phyloP scores from a whole-genome alignment of 345 rosid species.

The Syzygium jambos region DNA sequence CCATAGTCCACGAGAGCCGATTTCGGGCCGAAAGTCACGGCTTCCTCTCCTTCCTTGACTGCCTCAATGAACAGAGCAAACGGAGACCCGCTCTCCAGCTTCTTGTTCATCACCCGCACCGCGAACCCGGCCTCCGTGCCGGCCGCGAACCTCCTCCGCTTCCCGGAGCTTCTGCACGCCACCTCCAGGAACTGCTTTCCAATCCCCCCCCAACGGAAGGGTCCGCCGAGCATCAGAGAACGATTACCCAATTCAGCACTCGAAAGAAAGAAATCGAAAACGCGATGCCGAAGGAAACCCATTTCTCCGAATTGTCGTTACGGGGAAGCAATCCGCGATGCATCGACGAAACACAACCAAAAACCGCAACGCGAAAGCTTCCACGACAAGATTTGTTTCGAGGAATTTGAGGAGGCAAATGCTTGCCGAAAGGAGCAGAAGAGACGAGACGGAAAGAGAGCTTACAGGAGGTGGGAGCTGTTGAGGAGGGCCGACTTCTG shows the following conservation, averaged over 20 bases:
- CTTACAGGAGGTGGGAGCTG: constrained; percentile 3
- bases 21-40: constrained; percentile 67
- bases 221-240: neutral
- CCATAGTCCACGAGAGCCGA: constrained; percentile 60
- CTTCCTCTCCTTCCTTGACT: constrained; percentile 55
- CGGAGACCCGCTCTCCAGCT: constrained; percentile 30
- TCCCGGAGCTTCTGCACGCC: constrained; percentile 39
- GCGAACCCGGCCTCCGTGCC: constrained; percentile 83
- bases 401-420: neutral
- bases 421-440: neutral
- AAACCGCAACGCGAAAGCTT: neutral
- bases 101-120: constrained; percentile 61
- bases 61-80: constrained; percentile 55
- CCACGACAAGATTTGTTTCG: neutral
- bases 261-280: neutral
- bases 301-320: neutral
- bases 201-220: neutral
- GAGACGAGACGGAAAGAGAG: neutral
- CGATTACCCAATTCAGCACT: neutral
- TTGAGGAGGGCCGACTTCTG: neutral
- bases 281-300: neutral
- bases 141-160: constrained; percentile 44
- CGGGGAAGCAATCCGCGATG: neutral
- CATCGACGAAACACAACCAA: neutral
- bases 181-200: constrained; percentile 67